Conservation (phyloP, 2,329 filamentous ascomycete species). For the Colletotrichum musae region DNA sequence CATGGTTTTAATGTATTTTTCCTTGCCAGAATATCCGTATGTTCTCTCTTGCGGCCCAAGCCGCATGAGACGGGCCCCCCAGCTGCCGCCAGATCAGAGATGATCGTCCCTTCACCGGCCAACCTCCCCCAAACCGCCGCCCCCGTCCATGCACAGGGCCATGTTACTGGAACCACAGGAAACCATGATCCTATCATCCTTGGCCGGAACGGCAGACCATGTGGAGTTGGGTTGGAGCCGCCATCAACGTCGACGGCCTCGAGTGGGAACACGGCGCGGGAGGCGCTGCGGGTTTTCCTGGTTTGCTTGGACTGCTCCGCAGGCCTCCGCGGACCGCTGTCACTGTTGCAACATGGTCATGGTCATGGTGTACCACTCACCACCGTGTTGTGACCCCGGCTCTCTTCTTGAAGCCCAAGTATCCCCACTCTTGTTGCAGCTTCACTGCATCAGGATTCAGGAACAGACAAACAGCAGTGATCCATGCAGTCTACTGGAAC, state of each 20-base stretch:
- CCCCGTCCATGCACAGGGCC: constrained; percentile 16
- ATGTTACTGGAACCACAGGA: constrained; percentile 4
- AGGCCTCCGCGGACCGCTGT: not conserved
- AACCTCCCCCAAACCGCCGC: constrained; percentile 2
- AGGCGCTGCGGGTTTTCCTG: constrained; percentile 11
- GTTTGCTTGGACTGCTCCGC: constrained; percentile 6
- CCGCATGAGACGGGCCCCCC: constrained; percentile 11
- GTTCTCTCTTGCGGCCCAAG: constrained; percentile 12
- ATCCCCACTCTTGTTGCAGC: constrained; percentile 22
- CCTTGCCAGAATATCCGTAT: not conserved
- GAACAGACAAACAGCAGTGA: too few relatives aligned
- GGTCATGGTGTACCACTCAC: too few relatives aligned
- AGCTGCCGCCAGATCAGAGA: constrained; percentile 21
- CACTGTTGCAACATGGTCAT: too few relatives aligned
- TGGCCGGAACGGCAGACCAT: constrained; percentile 25
- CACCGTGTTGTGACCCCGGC: not conserved
- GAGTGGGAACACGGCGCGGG: constrained; percentile 28
- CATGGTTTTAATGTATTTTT: constrained; percentile 11
- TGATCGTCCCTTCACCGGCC: constrained; percentile 31
- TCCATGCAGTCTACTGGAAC: not conserved
- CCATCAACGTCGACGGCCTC: constrained; percentile 25
- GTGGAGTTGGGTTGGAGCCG: constrained; percentile 28
- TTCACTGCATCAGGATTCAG: constrained; percentile 13
- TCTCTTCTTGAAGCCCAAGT: constrained; percentile 25
- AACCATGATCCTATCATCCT: constrained; percentile 20